A percentile compares a stretch with the other conserved stretches of the same genome.
Conservation (phyloP, 2,329 filamentous ascomycete genomes). For the Cercospora zeina region DNA sequence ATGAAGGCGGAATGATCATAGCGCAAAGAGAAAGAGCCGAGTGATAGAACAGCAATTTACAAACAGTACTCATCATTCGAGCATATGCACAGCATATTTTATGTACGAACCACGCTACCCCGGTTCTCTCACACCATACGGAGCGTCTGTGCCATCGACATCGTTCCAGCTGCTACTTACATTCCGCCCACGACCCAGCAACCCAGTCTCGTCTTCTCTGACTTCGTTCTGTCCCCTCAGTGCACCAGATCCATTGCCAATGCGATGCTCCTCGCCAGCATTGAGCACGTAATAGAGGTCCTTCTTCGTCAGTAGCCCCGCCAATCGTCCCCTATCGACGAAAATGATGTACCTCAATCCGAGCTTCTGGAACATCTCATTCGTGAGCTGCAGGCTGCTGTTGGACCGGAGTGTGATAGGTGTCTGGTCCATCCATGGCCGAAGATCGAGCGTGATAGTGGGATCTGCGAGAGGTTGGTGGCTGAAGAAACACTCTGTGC, state of each 20-base stretch:
- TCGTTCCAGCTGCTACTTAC: slow-evolving; percentile 8
- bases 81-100: background rate
- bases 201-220: slow-evolving; percentile 44
- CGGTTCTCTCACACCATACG: background rate
- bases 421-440: slow-evolving; percentile 99
- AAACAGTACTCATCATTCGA: background rate
- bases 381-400: slow-evolving; percentile 76
- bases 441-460: slow-evolving; percentile 74
- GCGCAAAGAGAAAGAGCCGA: background rate
- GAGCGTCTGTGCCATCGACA: background rate
- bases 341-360: slow-evolving; percentile 90
- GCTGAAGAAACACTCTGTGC: slow-evolving; percentile 79
- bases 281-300: slow-evolving; percentile 94
- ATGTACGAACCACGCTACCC: background rate
- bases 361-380: slow-evolving; percentile 91
- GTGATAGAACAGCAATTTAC: background rate
- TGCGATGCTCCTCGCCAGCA: slow-evolving; percentile 54
- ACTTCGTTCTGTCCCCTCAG: slow-evolving; percentile 42
- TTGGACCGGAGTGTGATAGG: slow-evolving; percentile 83
- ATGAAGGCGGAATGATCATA: background rate
- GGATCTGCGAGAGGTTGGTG: slow-evolving; percentile 82
- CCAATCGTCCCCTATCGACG: slow-evolving; percentile 74
- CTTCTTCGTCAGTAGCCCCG: slow-evolving; percentile 92
- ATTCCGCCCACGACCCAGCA: slow-evolving; percentile 33
- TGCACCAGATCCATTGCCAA: slow-evolving; percentile 38